Base-by-base conservation (phyloP, 345 rosid species). In the Murraya koenigii region DNA sequence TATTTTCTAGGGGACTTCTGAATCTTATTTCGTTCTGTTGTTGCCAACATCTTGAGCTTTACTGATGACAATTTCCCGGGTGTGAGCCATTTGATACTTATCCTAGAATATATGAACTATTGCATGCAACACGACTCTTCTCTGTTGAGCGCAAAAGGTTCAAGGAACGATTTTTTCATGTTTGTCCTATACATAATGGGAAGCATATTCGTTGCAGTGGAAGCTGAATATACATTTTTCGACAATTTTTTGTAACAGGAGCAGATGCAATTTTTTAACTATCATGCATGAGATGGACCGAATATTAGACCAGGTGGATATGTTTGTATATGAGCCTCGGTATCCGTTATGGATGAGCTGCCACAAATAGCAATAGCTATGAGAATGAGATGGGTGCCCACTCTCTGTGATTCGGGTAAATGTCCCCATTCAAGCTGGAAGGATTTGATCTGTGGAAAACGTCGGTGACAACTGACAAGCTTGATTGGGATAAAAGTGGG, bases 91-190 rank as follows among this genome's bases (percentile, higher is more conserved):
- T 90, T 60, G 90, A 89, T 47, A 87, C 92, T 13, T 92, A 89
- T 67, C 94, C 96, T 59, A 86, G 91, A 79, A 88, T 90, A 7
- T 92, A 87, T 66, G 94, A 92, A 74, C 76, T 90, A 39, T 74
- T 92, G 82, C 94, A 92, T 44, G 90, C 91, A 76, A 85, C 89
- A 68, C 82, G 91, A 92, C n/a, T n/a, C n/a, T n/a, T n/a, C n/a
- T n/a, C n/a, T 25, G 82, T 72, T 8, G 92, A 90, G 84, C 84
- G 85, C 80, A 87, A 86, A 82, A 87, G 91, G 91, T 87, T 77
- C 32, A 35, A 38, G 38, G 58, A 28, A 64, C 54, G 14, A 39
- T 55, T 8, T n/a, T 30, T 65, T 13, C 67, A 9, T 30, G 60
- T 22, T 15, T 32, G 8, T 44, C 52, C 4, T 25, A 7, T 28